These are phyloP conservation scores for Farysia itapuensis DNA, from an alignment of 1,284 basidiomycete species.

Conservation along the genomic window DNA sequence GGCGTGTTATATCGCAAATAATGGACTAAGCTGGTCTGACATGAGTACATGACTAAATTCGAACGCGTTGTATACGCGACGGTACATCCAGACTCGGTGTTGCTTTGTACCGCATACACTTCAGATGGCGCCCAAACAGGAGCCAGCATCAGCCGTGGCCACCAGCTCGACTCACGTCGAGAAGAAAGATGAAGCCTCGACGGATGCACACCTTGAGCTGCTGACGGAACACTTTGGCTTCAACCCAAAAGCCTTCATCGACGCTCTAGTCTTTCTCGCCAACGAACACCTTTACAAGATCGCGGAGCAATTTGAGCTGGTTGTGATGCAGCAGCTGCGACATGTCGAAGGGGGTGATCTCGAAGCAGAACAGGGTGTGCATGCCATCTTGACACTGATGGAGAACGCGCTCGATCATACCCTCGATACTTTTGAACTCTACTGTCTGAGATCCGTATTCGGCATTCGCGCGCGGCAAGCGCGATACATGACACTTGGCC, in stretches of 20 bases:
- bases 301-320: slow-evolving; percentile 44
- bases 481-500: slow-evolving; percentile 47
- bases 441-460: slow-evolving; percentile 52
- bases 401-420: slow-evolving; percentile 57
- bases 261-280: slow-evolving; percentile 51
- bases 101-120: too few species aligned
- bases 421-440: slow-evolving; percentile 57
- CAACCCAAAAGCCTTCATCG: slow-evolving; percentile 53
- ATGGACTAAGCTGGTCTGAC: neutral
- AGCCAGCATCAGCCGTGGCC: too few species aligned
- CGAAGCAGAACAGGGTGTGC: slow-evolving; percentile 51
- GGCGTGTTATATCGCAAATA: too few species aligned
- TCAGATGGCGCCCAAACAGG: too few species aligned
- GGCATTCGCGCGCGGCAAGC: slow-evolving; percentile 51
- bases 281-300: slow-evolving; percentile 56
- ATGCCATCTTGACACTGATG: slow-evolving; percentile 51
- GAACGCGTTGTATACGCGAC: too few species aligned
- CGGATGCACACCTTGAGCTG: slow-evolving; percentile 40
- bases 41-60: too few species aligned
- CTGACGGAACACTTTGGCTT: slow-evolving; percentile 59
- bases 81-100: neutral
- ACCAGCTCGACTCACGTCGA: neutral
- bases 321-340: slow-evolving; percentile 23
- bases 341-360: slow-evolving; percentile 33
- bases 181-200: slow-evolving; percentile 29